Evolutionary conservation across 257 asterid species (phyloP), one percentile per base, ranked within the genome.

Genomic region (Verbascum thapsus): DNA sequence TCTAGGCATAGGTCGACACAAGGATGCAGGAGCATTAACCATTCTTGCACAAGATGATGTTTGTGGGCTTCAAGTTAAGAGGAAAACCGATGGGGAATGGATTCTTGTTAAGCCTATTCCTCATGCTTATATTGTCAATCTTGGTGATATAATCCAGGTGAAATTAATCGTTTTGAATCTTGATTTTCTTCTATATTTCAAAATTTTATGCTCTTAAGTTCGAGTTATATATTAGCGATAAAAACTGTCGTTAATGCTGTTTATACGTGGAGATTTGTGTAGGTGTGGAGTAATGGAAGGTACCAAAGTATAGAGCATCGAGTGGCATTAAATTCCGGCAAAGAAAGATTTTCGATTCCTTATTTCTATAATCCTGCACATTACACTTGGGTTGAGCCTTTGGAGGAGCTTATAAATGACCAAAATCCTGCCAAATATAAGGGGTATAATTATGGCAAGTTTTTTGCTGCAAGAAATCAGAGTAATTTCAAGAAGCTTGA

Each of bases 401-500:
- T 66, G 20, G 37, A 53, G 15, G 78, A 73, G 74, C 32, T 67
- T 19, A 64, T 50, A 48, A 32, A 15, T 39, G 44, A 56, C 54
- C 20, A 45, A 16, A 74, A 55, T 11, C 70, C 71, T 6, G 39
- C 69, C 34, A 67, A 13, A 35, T 61, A 66, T 51, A 72, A 50
- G n/a, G 71, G 63, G 0, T 73, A 67, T 37, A 73, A 61, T 26
- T 61, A 71, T 67, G 74, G 70, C n/a, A 67, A 67, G 57, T 73
- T 48, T 16, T n/a, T 39, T 0, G 67, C 35, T 20, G 51, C 71
- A 13, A 23, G 63, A 63, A 67, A 61, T 10, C 58, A 18, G 6
- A 55, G 78, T 37, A 73, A 73, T 67, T 73, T 73, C 67, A 61
- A 67, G 67, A 67, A 73, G 59, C 74, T 73, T 19, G 40, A 45